Percentiles rank a stretch among this genome's conserved stretches.
Evolutionary conservation across 768 basidiomycete species (phyloP).

Genomic region (Auricularia sp.): DNA sequence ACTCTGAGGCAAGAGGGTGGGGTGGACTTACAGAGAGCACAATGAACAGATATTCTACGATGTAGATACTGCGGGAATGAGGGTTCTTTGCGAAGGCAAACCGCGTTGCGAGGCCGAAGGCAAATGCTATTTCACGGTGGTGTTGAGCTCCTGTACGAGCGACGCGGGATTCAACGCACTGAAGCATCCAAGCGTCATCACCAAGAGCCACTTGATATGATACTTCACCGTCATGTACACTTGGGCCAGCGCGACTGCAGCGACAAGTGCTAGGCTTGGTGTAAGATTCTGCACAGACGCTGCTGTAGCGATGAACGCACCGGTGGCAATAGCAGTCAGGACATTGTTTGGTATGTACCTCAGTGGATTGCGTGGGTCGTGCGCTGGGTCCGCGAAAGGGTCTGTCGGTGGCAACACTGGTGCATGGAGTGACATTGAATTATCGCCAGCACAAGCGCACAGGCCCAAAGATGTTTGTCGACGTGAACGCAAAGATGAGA

Average conservation of each 20-base stretch:
- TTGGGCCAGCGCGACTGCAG: slow-evolving; percentile 34
- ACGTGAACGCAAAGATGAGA: no score
- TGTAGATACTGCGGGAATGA: slow-evolving; percentile 42
- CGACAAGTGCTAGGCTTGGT: slow-evolving; percentile 23
- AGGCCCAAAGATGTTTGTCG: no score
- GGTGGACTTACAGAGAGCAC: slow-evolving; percentile 40
- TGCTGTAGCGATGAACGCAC: slow-evolving; percentile 5
- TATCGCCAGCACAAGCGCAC: no score
- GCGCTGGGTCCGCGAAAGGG: slow-evolving; percentile 29
- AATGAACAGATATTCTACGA: slow-evolving; percentile 47
- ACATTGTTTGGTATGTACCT: slow-evolving; percentile 46
- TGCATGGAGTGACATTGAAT: no score
- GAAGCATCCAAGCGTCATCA: slow-evolving; percentile 51
- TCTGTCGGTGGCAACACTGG: neutral
- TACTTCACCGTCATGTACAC: slow-evolving; percentile 31
- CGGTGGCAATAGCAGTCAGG: slow-evolving; percentile 40
- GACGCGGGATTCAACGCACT: slow-evolving; percentile 25
- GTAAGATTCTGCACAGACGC: neutral
- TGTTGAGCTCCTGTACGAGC: neutral
- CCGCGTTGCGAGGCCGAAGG: slow-evolving; percentile 44
- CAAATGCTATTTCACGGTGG: slow-evolving; percentile 32
- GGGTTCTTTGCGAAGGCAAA: slow-evolving; percentile 45
- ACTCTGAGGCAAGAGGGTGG: neutral
- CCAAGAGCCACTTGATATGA: slow-evolving; percentile 48
- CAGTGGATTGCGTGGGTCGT: slow-evolving; percentile 45